Percentiles rank a stretch among this genome's conserved stretches.
Conservation (phyloP, 768 basidiomycete species). For the Lentinula guzmanii region DNA sequence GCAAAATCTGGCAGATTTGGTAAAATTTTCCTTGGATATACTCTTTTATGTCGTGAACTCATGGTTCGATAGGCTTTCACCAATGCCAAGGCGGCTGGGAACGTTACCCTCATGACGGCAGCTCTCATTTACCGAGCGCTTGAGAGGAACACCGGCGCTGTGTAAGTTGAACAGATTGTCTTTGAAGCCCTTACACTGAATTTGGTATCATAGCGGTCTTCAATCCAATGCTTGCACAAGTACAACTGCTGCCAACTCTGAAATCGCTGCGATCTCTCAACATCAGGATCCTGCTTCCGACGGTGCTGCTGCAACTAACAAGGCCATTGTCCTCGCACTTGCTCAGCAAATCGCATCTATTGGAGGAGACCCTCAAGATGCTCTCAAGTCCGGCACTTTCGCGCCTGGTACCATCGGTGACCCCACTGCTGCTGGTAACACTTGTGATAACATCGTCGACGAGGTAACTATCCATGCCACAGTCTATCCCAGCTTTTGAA, state of each 20-base stretch:
- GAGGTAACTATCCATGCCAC: neutral
- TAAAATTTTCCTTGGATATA: neutral
- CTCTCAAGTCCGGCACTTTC: conserved; percentile 58
- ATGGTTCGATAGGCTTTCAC: conserved; percentile 68
- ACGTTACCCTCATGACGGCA: conserved; percentile 48
- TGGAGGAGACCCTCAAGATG: conserved; percentile 55
- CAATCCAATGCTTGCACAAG: conserved; percentile 43
- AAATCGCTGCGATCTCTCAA: conserved; percentile 59
- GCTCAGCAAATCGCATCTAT: conserved; percentile 60
- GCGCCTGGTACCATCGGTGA: conserved; percentile 50
- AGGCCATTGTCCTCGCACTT: conserved; percentile 54
- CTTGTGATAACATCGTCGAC: conserved; percentile 49
- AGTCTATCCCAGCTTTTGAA: no score
- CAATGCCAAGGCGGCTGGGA: conserved; percentile 59
- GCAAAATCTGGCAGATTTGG: conserved; percentile 28
- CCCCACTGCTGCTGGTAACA: conserved; percentile 40
- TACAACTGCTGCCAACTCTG: conserved; percentile 52
- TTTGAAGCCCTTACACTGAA: neutral
- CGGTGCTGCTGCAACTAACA: conserved; percentile 54
- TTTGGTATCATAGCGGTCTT: conserved; percentile 30
- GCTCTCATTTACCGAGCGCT: conserved; percentile 61
- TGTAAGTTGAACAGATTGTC: neutral
- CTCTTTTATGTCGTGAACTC: neutral
- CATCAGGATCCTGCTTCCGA: conserved; percentile 64
- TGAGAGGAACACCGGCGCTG: conserved; percentile 53